Evolutionary conservation across 768 basidiomycete genomes (phyloP), one percentile per base, ranked within the genome.

Genomic region (Cystofilobasidium macerans): DNA sequence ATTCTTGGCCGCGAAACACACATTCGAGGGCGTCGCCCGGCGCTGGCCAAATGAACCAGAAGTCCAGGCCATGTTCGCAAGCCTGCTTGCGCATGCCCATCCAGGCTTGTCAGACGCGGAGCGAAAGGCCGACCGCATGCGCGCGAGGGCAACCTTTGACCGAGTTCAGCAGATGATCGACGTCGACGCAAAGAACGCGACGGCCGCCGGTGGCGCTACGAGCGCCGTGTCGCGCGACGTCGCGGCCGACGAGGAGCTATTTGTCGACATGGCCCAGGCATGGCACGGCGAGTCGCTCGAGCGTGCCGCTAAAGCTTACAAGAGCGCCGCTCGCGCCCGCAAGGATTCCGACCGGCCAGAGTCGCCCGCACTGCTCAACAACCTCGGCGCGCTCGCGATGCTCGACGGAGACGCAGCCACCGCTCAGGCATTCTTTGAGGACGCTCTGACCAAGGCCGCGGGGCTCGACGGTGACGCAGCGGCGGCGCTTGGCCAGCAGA

Each of bases 1-100:
- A 62, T 62, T 63, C 14, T 56, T 68, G 26, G 36, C 47, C 36
- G 67, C 67, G n/a, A 56, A 75, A 48, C 75, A 75, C 67, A 74
- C 74, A 51, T 75, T 76, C 57, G 76, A 76, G 56, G 69, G 73
- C 36, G 72, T 73, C 30, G 70, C 71, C 6, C 72, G 71, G 47
- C 71, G 75, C n/a, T 58, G 75, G 33, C 72, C 73, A 30, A 75
- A 74, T 62, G 87, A 86, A 1, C 75, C 87, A 6, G 93, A 97
- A 78, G 91, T 91, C 3, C 85, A 84, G 12, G 86, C 87, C 20
- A 86, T 93, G 77, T 85, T 95, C 45, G 94, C 92, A 4, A 88
- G 89, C 1, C 81, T 99, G 11, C 84, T 89, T n/a, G 85, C 87
- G 0, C 81, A 84, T 73, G 84, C 86, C 4, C 83, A 91, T 63